A percentile compares a stretch with the other conserved stretches of the same genome.
phyloP scores from a whole-genome alignment of 176 grass and related monocot species.

The Lolium multiflorum region DNA sequence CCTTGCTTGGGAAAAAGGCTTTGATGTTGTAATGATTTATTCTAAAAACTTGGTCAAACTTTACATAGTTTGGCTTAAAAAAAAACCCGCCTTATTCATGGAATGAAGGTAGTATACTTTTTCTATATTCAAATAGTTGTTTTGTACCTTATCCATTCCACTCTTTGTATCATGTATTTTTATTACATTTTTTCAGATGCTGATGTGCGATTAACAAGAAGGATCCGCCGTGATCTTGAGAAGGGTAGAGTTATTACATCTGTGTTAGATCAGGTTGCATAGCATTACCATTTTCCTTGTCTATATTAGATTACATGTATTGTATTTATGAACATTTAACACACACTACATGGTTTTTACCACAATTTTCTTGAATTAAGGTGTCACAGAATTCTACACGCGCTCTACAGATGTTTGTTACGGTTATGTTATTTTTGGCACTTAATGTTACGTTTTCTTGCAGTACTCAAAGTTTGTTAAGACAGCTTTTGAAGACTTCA shows the following conservation, averaged over 20 bases:
- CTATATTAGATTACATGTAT: slow-evolving; percentile 5
- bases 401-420: not conserved
- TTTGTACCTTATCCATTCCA: slow-evolving; percentile 31
- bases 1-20: too few relatives aligned
- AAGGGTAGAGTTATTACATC: slow-evolving; percentile 93
- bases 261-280: slow-evolving; percentile 90
- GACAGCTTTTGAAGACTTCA: slow-evolving; percentile 98
- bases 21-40: too few relatives aligned
- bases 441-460: slow-evolving; percentile 27
- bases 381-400: not conserved
- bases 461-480: slow-evolving; percentile 99
- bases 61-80: too few relatives aligned
- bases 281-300: slow-evolving; percentile 1
- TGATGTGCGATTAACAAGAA: slow-evolving; percentile 32
- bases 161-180: slow-evolving; percentile 26
- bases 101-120: not conserved
- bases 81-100: too few relatives aligned
- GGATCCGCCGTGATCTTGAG: slow-evolving; percentile 64
- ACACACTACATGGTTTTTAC: not conserved
- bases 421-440: slow-evolving; percentile 18
- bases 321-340: slow-evolving; percentile 14
- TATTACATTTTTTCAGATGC: slow-evolving; percentile 58
- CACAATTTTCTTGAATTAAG: not conserved
- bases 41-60: too few relatives aligned
- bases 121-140: not conserved